Percentiles rank a stretch among this genome's conserved stretches.
Conservation (phyloP, 345 rosid genomes). For the Gossypium stocksii region DNA sequence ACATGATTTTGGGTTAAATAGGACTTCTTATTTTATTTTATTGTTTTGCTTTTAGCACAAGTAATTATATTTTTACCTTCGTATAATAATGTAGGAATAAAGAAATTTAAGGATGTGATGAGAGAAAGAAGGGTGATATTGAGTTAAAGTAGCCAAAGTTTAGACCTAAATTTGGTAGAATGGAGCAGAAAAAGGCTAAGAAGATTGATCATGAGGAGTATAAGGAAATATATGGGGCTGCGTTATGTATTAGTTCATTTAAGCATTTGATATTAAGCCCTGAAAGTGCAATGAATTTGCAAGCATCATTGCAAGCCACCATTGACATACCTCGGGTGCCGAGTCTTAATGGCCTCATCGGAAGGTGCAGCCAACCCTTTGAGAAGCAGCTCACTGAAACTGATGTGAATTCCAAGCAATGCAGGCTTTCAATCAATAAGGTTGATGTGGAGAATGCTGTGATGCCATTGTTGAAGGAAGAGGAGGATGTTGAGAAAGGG, state of each 20-base stretch:
- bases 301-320: background rate
- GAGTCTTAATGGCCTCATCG: background rate
- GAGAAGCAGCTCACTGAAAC: slow-evolving; percentile 10
- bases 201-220: background rate
- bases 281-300: background rate
- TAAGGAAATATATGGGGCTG: background rate
- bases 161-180: background rate
- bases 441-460: background rate
- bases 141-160: too few species aligned
- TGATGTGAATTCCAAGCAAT: background rate
- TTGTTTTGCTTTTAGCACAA: too few species aligned
- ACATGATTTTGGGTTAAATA: too few species aligned
- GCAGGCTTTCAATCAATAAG: slow-evolving; percentile 6
- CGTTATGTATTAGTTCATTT: background rate
- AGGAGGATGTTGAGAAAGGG: background rate
- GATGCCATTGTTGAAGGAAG: background rate
- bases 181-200: background rate
- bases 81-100: too few species aligned
- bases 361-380: slow-evolving; percentile 4
- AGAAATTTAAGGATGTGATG: too few species aligned
- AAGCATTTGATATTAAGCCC: background rate
- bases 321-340: background rate
- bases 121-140: too few species aligned
- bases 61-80: too few species aligned
- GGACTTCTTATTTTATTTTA: too few species aligned